Conservation (phyloP, 164 flowering plant genomes). For the Berberis thunbergii region DNA sequence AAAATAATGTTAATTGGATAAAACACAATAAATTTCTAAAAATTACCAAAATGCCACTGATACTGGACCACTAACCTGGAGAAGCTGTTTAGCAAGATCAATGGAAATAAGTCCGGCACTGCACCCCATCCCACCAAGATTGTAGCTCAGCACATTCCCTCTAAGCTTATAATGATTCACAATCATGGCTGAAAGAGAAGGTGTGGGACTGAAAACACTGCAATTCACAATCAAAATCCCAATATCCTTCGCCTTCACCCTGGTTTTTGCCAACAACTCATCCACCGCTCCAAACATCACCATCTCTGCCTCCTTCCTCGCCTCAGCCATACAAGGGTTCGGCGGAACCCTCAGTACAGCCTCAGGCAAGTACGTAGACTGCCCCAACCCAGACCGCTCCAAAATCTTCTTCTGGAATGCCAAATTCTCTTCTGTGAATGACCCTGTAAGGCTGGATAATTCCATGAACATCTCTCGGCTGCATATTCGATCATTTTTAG, state of each 20-base stretch:
- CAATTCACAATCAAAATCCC: slow-evolving; percentile 75
- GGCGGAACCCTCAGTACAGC: slow-evolving; percentile 48
- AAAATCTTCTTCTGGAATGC: slow-evolving; percentile 58
- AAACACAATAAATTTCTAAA: not conserved
- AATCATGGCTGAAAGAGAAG: slow-evolving; percentile 68
- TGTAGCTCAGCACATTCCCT: slow-evolving; percentile 57
- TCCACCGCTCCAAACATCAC: slow-evolving; percentile 83
- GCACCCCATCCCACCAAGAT: slow-evolving; percentile 90
- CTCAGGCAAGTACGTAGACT: slow-evolving; percentile 58
- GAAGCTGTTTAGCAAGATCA: slow-evolving; percentile 72
- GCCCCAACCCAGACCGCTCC: slow-evolving; percentile 71
- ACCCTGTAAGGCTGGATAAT: slow-evolving; percentile 25
- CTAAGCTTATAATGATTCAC: slow-evolving; percentile 77
- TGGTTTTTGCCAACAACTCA: slow-evolving; percentile 51
- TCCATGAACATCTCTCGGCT: slow-evolving; percentile 48
- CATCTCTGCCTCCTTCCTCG: slow-evolving; percentile 66
- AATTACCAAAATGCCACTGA: not conserved
- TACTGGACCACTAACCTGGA: slow-evolving; percentile 39
- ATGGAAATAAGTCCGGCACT: slow-evolving; percentile 84
- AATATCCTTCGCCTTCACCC: slow-evolving; percentile 66
- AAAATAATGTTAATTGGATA: too few relatives aligned
- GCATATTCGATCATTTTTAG: slow-evolving; percentile 26
- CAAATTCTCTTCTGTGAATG: slow-evolving; percentile 46
- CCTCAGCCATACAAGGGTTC: slow-evolving; percentile 64
- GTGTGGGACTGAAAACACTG: slow-evolving; percentile 72